Evolutionary conservation across 108 stramenopile genomes (phyloP).

Genomic region (Nannochloropsis granulata): DNA sequence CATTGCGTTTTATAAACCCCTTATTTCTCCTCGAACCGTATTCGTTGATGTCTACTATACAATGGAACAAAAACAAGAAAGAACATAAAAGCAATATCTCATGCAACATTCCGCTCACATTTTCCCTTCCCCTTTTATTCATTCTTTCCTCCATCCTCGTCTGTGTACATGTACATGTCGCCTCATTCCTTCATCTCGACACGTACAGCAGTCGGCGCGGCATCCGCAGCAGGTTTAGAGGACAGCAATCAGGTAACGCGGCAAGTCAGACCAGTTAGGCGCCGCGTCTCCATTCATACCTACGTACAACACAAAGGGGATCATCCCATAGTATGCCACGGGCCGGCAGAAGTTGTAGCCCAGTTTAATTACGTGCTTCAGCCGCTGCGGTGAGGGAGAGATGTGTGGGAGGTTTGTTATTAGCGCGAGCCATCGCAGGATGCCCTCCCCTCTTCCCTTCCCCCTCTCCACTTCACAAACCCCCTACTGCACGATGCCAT

Average conservation of each 20-base stretch:
- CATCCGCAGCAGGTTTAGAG: background rate
- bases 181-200: no score
- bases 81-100: no score
- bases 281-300: background rate
- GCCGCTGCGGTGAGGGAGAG: background rate
- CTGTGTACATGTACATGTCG: no score
- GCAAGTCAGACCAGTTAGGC: background rate
- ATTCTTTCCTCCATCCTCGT: no score
- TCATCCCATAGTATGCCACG: background rate
- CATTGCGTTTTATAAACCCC: no score
- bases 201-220: no score
- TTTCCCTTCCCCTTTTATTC: no score
- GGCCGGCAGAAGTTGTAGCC: background rate
- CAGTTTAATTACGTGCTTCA: background rate
- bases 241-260: background rate
- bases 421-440: background rate
- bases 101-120: no score
- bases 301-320: background rate
- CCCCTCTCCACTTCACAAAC: no score
- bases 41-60: no score
- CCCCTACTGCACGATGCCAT: background rate
- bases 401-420: background rate
- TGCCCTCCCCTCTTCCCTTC: background rate
- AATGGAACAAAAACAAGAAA: no score
- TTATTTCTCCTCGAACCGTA: no score